A percentile compares a stretch with the other conserved stretches of the same genome.
Conservation (phyloP, 352 stramenopile genomes). For the Phytophthora pistaciae region DNA sequence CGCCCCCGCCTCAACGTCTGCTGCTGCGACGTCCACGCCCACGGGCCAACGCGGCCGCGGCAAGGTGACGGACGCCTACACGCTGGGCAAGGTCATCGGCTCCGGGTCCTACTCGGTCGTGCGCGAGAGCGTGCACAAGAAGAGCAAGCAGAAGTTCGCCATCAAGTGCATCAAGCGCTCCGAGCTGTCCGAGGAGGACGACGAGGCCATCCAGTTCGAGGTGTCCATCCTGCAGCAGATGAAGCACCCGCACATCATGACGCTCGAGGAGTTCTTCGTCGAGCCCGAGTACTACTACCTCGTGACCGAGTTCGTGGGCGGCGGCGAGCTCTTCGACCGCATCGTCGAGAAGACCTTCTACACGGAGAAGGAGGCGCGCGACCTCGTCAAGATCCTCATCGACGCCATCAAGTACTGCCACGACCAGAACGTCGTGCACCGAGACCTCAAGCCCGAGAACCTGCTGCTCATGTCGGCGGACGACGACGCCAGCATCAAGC, state of each 20-base stretch:
- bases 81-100: slow-evolving; percentile 85
- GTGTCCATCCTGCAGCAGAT: slow-evolving; percentile 87
- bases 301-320: slow-evolving; percentile 88
- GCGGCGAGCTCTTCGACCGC: slow-evolving; percentile 91
- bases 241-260: slow-evolving; percentile 93
- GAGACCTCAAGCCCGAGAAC: slow-evolving; percentile 90
- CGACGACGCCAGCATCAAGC: slow-evolving; percentile 92
- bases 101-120: slow-evolving; percentile 93
- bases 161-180: slow-evolving; percentile 92
- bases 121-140: slow-evolving; percentile 82
- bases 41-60: slow-evolving; percentile 37
- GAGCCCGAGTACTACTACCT: slow-evolving; percentile 91
- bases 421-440: slow-evolving; percentile 86
- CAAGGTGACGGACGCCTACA: slow-evolving; percentile 80
- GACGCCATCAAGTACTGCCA: slow-evolving; percentile 90
- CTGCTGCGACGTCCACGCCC: slow-evolving; percentile 26
- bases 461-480: slow-evolving; percentile 83
- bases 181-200: slow-evolving; percentile 79
- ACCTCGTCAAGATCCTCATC: slow-evolving; percentile 85
- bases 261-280: slow-evolving; percentile 91
- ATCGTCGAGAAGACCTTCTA: slow-evolving; percentile 92
- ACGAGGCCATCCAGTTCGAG: slow-evolving; percentile 82
- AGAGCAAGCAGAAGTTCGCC: slow-evolving; percentile 83
- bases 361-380: slow-evolving; percentile 85
- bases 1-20: neutral